Base-by-base conservation (phyloP, 257 asterid genomes). In the Solanum bukasovii region DNA sequence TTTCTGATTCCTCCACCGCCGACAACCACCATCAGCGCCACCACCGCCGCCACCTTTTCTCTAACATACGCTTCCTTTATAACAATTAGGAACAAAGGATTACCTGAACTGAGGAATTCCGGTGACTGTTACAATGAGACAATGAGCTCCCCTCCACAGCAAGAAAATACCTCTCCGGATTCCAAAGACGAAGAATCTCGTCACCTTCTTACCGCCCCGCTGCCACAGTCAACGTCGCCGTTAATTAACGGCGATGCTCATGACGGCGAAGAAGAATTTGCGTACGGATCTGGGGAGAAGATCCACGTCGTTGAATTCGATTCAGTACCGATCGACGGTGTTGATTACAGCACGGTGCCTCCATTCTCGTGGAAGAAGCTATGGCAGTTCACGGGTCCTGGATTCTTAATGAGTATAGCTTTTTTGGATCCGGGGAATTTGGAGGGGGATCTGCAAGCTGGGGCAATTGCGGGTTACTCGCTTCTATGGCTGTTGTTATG, bases 371-470 rank as follows among this genome's bases (percentile, higher is more conserved):
- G 93, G 86, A 91, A 88, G 74, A 96, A 95, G 90, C 93, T 96
- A 3, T 95, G 98, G 99, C 73, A 93, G 3, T 96, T 96, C 90
- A 95, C 96, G n/a, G 99, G 99, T 3, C 99, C 99, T 23, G 99
- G 99, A 0, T 96, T 96, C 67, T 89, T 96, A 68, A 96, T 96
- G 99, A 94, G 98, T 91, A 94, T 96, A 88, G 99, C 94, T 78
- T 96, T 96, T 87, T 65, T 95, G 89, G 99, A 96, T 94, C 99
- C 99, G 87, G 99, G 99, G 44, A 96, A 96, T 90, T 90, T 96
- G 61, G 99, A 96, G 88, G 99, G 98, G 85, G 99, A 96, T 93
- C 95, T 96, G 27, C 99, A 96, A 89, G 96, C 99, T 9, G 99
- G 99, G 23, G 98, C 99, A 6, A 94, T 96, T 44, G 99, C 99